Base-by-base conservation (phyloP, 1,139 yeast genomes). In the Suhomyces coccinellae region DNA sequence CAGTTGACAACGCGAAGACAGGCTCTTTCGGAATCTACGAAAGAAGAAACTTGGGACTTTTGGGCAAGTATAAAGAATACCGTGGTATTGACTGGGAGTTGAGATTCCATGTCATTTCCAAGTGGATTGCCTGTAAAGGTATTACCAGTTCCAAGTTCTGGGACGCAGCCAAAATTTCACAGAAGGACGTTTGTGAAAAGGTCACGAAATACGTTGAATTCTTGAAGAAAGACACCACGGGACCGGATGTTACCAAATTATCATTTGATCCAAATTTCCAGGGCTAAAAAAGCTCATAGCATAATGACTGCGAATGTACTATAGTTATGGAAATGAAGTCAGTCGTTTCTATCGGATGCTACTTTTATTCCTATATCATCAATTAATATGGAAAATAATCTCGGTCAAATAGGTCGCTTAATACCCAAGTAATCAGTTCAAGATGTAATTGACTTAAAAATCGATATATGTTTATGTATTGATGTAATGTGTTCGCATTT, bases 51-150 rank as follows among this genome's bases (percentile, higher is more conserved):
- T 50, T 65, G 46, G 69, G 68, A 1, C 28, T 44, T 6, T 51
- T 50, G 10, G 57, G 58, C 2, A 49, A 41, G 0, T 52, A 56
- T 33, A 39, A 47, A n/a, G 43, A 56, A 12, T 54, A 59, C 48
- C 56, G 62, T 16, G 29, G 33, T 6, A 48, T 52, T 11, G 73
- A 68, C 47, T 67, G 71, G 71, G 73, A 71, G 52, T 59, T 71
- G 45, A 54, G 57, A 45, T 62, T 70, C 47, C 73, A 68, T 47
- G 53, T 70, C 6, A 59, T 70, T 35, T 59, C 71, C 36, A 59
- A 61, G 46, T 69, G 69, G 69, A 56, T 68, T 14, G 70, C 67
- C 7, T 71, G 77, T 52, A 56, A 58, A 40, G 70, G 63, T 12
- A 52, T 69, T 29, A 57, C 56, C 3, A 57, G 61, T 44, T 47